Evolutionary conservation across 2,329 filamentous ascomycete genomes (phyloP).

Genomic region (Neophaeococcomyces aloes): DNA sequence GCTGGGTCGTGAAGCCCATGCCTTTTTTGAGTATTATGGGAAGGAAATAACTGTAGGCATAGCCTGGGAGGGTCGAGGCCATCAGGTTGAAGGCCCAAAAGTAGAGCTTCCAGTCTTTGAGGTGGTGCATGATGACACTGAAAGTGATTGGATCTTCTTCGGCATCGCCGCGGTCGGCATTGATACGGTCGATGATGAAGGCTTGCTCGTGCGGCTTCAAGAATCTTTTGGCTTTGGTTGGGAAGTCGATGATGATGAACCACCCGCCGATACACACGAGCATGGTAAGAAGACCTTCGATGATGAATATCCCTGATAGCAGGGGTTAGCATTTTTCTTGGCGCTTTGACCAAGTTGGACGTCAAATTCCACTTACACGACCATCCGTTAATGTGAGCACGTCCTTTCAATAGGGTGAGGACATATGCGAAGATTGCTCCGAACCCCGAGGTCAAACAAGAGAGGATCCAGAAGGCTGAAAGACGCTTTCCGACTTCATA

Average conservation of each 20-base stretch:
- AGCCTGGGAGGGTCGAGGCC: slow-evolving; percentile 21
- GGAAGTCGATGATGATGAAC: slow-evolving; percentile 34
- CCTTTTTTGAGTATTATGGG: slow-evolving; percentile 29
- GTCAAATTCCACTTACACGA: slow-evolving; percentile 26
- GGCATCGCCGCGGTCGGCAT: slow-evolving; percentile 29
- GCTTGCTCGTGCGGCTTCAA: slow-evolving; percentile 20
- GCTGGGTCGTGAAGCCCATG: slow-evolving; percentile 27
- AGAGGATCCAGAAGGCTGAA: slow-evolving; percentile 21
- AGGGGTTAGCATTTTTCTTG: neutral
- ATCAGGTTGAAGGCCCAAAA: slow-evolving; percentile 23
- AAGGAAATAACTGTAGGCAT: slow-evolving; percentile 30
- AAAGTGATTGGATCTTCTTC: slow-evolving; percentile 22
- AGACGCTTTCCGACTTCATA: slow-evolving; percentile 28
- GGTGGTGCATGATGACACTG: slow-evolving; percentile 21
- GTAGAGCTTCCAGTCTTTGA: slow-evolving; percentile 30
- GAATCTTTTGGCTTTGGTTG: slow-evolving; percentile 23
- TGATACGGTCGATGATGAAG: slow-evolving; percentile 28
- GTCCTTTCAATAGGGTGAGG: slow-evolving; percentile 24
- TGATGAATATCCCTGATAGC: slow-evolving; percentile 20
- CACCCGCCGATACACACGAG: slow-evolving; percentile 24
- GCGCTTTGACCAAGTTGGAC: slow-evolving; percentile 8
- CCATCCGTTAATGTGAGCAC: slow-evolving; percentile 29
- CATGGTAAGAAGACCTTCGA: slow-evolving; percentile 25
- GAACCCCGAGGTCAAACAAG: slow-evolving; percentile 22
- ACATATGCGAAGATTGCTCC: slow-evolving; percentile 30